Evolutionary conservation across 345 rosid species (phyloP).

Genomic region (Citrus medica): DNA sequence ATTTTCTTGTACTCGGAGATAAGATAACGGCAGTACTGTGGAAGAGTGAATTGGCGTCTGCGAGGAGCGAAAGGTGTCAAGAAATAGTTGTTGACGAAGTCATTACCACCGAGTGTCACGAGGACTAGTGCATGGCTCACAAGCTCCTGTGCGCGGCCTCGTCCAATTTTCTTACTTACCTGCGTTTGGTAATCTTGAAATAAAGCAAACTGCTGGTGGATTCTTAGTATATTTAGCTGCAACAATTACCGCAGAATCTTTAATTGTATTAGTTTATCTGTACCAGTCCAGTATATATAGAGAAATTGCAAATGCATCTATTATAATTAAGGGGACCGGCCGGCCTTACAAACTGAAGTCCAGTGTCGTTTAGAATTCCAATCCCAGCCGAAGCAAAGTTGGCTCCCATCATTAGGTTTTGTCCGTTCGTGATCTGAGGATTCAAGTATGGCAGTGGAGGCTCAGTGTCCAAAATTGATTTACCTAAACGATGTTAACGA

Average conservation of each 20-base stretch:
- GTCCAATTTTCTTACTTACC: conserved; percentile 43
- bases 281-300: background rate
- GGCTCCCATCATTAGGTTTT: conserved; percentile 63
- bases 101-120: conserved; percentile 73
- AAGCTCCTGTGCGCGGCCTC: conserved; percentile 33
- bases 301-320: background rate
- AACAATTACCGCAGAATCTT: too few relatives aligned
- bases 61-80: conserved; percentile 52
- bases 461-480: conserved; percentile 49
- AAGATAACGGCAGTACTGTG: conserved; percentile 46
- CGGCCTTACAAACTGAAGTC: conserved; percentile 73
- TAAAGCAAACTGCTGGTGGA: conserved; percentile 49
- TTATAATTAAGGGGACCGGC: too few relatives aligned
- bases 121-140: conserved; percentile 60
- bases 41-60: conserved; percentile 48
- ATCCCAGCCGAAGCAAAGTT: conserved; percentile 93
- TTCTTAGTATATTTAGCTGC: conserved; percentile 71
- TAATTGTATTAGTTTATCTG: background rate
- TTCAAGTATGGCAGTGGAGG: conserved; percentile 73
- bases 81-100: conserved; percentile 83
- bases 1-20: conserved; percentile 52
- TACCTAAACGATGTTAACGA: conserved; percentile 32
- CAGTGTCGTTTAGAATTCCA: conserved; percentile 87
- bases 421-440: conserved; percentile 46
- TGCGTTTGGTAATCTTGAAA: conserved; percentile 62